phyloP scores from a whole-genome alignment of 1,284 basidiomycete genomes.

The Ceratobasidium sp. region DNA sequence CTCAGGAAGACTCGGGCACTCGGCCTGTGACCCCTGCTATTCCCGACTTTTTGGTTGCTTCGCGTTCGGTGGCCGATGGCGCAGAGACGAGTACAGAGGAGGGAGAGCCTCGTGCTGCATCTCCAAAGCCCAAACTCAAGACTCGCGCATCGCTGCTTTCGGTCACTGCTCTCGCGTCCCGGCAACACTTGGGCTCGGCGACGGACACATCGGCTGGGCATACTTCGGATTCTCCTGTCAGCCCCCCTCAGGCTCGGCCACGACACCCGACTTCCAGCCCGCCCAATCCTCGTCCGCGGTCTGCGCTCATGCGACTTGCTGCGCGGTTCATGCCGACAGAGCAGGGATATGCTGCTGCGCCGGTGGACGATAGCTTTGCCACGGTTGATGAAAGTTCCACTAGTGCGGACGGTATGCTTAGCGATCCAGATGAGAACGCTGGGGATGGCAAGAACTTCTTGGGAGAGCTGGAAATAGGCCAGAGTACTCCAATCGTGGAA shows the following conservation, averaged over 20 bases:
- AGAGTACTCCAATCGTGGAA: no score
- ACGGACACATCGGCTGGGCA: not conserved
- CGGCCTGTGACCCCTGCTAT: slow-evolving; percentile 31
- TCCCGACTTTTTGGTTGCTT: slow-evolving; percentile 29
- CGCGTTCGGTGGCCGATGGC: not conserved
- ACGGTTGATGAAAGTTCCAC: slow-evolving; percentile 4
- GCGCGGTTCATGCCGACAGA: slow-evolving; percentile 3
- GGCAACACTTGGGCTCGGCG: not conserved
- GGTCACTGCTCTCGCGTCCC: not conserved
- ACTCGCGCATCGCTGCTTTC: slow-evolving; percentile 28
- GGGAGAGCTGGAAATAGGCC: no score
- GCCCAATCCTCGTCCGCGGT: slow-evolving; percentile 12
- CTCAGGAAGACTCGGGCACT: not conserved
- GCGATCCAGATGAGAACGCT: not conserved
- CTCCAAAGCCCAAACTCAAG: slow-evolving; percentile 6
- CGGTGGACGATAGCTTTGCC: slow-evolving; percentile 12
- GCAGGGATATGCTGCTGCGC: not conserved
- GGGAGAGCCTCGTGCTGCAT: slow-evolving; percentile 1
- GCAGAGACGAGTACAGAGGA: not conserved
- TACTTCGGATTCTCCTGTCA: not conserved
- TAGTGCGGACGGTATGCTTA: not conserved
- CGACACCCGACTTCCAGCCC: not conserved
- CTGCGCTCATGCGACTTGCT: slow-evolving; percentile 12
- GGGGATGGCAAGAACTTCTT: not conserved
- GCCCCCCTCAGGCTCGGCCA: not conserved